A percentile compares a stretch with the other conserved stretches of the same genome.
phyloP scores from a whole-genome alignment of 83 land plant species.

The Thuja plicata region DNA sequence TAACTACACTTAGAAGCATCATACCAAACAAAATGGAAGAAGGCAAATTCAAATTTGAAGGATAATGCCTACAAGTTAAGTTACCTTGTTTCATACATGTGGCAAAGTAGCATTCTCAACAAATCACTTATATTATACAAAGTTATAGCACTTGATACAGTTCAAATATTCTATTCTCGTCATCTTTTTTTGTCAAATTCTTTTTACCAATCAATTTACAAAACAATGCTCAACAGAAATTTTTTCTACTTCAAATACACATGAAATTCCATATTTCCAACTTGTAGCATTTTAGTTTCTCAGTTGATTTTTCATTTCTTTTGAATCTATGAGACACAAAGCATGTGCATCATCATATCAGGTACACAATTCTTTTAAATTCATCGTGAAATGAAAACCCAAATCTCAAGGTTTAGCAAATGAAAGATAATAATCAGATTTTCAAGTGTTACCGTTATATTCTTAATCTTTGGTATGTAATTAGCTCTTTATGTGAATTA shows the following conservation, averaged over 20 bases:
- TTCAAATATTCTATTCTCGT: neutral
- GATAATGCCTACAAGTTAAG: neutral
- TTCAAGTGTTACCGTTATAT: neutral
- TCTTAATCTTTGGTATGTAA: neutral
- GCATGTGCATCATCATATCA: neutral
- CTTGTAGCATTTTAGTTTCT: neutral
- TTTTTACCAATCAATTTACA: neutral
- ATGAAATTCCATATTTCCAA: neutral
- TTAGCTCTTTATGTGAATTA: neutral
- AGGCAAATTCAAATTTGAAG: neutral
- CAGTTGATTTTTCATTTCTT: neutral
- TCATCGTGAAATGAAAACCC: neutral
- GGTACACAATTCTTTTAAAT: neutral
- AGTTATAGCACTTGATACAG: neutral
- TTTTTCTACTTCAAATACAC: neutral
- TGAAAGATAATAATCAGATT: neutral
- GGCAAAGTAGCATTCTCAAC: neutral
- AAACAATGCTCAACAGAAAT: neutral
- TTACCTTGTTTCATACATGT: neutral
- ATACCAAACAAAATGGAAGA: neutral
- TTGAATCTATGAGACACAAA: neutral
- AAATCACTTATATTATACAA: neutral
- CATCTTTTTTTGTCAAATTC: neutral
- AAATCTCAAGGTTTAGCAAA: neutral
- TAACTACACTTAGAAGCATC: neutral